A percentile compares a stretch with the other conserved stretches of the same genome.
Evolutionary conservation across 768 basidiomycete genomes (phyloP).

Genomic region (Tulasnella sp.): DNA sequence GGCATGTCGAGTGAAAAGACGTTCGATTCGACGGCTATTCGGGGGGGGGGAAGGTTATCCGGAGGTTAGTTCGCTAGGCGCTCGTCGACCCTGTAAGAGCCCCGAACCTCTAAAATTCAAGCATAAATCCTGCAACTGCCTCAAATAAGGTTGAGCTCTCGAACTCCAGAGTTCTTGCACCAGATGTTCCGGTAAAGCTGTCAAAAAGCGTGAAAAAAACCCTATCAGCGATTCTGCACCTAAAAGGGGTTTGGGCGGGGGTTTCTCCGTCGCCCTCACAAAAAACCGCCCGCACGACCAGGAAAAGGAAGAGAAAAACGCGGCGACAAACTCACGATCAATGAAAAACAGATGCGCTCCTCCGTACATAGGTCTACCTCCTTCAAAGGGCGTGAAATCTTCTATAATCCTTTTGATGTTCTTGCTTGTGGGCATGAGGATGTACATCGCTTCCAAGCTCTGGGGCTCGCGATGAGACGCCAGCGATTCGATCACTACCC

Average conservation of each 20-base stretch:
- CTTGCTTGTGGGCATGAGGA: slow-evolving; percentile 91
- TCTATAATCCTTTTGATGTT: slow-evolving; percentile 88
- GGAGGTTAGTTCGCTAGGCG: background rate
- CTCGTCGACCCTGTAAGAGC: background rate
- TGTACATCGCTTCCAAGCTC: slow-evolving; percentile 85
- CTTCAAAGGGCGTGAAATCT: slow-evolving; percentile 54
- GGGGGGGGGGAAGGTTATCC: background rate
- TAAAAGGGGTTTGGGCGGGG: background rate
- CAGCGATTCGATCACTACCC: slow-evolving; percentile 86
- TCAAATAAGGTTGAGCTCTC: slow-evolving; percentile 71
- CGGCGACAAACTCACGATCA: slow-evolving; percentile 57
- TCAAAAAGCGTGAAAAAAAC: background rate
- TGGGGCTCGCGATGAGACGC: slow-evolving; percentile 72
- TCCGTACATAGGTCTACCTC: slow-evolving; percentile 64
- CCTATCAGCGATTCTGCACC: background rate
- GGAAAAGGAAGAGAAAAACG: background rate
- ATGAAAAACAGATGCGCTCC: slow-evolving; percentile 90
- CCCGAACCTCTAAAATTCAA: slow-evolving; percentile 87
- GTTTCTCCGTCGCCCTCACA: slow-evolving; percentile 12
- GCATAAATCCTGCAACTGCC: slow-evolving; percentile 77
- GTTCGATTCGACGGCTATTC: slow-evolving; percentile 76
- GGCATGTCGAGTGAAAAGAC: slow-evolving; percentile 77
- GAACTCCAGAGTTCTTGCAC: slow-evolving; percentile 72
- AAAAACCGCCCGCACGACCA: background rate
- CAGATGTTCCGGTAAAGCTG: slow-evolving; percentile 73